Evolutionary conservation across 2,329 filamentous ascomycete species (phyloP), one percentile per base, ranked within the genome.

Genomic region (Ceratocystis eucalypticola): DNA sequence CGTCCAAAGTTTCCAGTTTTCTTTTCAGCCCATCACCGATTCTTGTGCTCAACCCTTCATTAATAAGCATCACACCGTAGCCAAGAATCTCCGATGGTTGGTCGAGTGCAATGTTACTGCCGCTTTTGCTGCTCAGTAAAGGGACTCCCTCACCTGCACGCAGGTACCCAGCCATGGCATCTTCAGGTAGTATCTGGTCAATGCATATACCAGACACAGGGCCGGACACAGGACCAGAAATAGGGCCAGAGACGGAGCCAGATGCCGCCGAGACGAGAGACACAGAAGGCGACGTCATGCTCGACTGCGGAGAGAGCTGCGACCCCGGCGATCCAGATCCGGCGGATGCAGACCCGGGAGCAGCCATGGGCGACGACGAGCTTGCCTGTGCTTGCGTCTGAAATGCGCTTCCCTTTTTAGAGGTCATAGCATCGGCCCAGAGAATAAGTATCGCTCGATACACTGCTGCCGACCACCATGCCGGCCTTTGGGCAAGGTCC

Each of bases 391-490:
- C 44, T 30, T 63, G 46, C 3, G 30, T 45, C 20, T 37, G 44
- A 5, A 46, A 30, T 5, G 61, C 3, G 25, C 41, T n/a, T 25
- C 20, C 20, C 20, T 10, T 30, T 41, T 65, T 59, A 3, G 17
- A 33, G 22, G 45, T 37, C 22, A 87, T 74, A 70, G 83, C 82
- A 70, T 87, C 83, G 1, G 80, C 78, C 85, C 84, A 88, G 1
- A 87, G 76, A 50, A 85, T 80, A 66, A 88, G 75, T 3, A 80
- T 80, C 1, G 80, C 85, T n/a, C 87, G 83, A 72, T 89, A 89
- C 50, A 89, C 76, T 2, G 85, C 86, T 1, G 80, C 82, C n/a
- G 84, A 77, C 86, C 86, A 89, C 87, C 87, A 90, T 46, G 80
- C 82, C 5, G 87, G 87, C 25, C 85, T 80, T 2, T 82, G 78